Percentiles rank a stretch among this genome's conserved stretches.
Conservation (phyloP, 1,139 yeast species). For the Nakaseomyces nivariensis region DNA sequence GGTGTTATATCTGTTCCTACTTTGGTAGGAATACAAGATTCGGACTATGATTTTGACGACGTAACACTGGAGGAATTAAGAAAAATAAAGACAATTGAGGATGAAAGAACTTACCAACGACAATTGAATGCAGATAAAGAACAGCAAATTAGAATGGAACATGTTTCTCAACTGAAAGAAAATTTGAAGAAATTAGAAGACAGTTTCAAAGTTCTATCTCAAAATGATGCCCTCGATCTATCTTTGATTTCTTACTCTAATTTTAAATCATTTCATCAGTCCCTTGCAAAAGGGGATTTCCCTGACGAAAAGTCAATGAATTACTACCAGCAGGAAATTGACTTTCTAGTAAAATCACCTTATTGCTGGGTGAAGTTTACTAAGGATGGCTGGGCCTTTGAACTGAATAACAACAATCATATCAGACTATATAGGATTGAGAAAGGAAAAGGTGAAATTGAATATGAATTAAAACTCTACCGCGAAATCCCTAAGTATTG, state of each 20-base stretch:
- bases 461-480: conserved; percentile 16
- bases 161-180: not conserved
- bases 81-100: conserved; percentile 28
- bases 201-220: conserved; percentile 9
- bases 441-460: not conserved
- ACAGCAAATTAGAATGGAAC: conserved; percentile 4
- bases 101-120: conserved; percentile 9
- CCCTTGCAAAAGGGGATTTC: conserved; percentile 3
- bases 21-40: conserved; percentile 37
- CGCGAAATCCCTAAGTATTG: conserved; percentile 17
- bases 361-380: conserved; percentile 26
- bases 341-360: conserved; percentile 15
- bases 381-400: conserved; percentile 22
- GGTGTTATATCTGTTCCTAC: conserved; percentile 59
- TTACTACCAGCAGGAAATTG: conserved; percentile 10
- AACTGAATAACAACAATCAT: conserved; percentile 16
- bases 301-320: conserved; percentile 4
- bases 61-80: conserved; percentile 30
- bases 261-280: conserved; percentile 22
- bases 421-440: conserved; percentile 18
- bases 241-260: conserved; percentile 27
- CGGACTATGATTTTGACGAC: conserved; percentile 33
- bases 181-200: conserved; percentile 4
- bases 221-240: conserved; percentile 22
- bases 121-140: conserved; percentile 6